Evolutionary conservation across 2,329 filamentous ascomycete species (phyloP), one percentile per base, ranked within the genome.

Genomic region (Ophiostoma himal-ulmi): DNA sequence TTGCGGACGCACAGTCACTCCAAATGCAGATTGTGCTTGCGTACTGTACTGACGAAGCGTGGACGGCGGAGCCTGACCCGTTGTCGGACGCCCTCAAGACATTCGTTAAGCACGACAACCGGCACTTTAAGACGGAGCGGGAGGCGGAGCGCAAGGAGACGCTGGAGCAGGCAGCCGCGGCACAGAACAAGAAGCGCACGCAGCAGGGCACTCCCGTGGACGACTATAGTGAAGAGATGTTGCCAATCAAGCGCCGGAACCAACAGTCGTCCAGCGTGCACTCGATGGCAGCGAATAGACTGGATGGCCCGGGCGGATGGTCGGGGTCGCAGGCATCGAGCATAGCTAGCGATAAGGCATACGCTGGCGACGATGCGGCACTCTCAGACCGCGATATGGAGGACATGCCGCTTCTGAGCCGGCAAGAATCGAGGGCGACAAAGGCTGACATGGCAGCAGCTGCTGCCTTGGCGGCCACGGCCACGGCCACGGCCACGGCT

Each of bases 211-310:
- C 57, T 5, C 20, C 62, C 3, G 36, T 69, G 1, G 69, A 70
- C 10, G 72, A 73, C n/a, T 70, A 68, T 10, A 66, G 36, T 5
- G 70, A 72, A 1, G 75, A 75, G 1, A 70, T 74, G 4, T 83
- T 82, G 0, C 80, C 82, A 0, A 79, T 81, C 0, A 84, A 84
- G 74, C 76, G 82, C 65, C 36, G 62, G 2, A n/a, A 65, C 34
- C 62, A 65, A 62, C 78, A 82, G 11, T 78, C 81, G 0, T 79
- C 79, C n/a, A 84, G 82, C 70, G 75, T 79, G 11, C 81, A 82
- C 62, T 84, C 83, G 0, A 80, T 84, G 78, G 80, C 80, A 20
- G 37, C 62, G 20, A 60, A 60, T 30, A 26, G 10, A 10, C 34
- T 30, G 30, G 30, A 30, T 0, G 30, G 30, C 30, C 4, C 30